Percentiles rank a stretch among this genome's conserved stretches.
Conservation (phyloP, 441 rosid genomes). For the Iberis amara region DNA sequence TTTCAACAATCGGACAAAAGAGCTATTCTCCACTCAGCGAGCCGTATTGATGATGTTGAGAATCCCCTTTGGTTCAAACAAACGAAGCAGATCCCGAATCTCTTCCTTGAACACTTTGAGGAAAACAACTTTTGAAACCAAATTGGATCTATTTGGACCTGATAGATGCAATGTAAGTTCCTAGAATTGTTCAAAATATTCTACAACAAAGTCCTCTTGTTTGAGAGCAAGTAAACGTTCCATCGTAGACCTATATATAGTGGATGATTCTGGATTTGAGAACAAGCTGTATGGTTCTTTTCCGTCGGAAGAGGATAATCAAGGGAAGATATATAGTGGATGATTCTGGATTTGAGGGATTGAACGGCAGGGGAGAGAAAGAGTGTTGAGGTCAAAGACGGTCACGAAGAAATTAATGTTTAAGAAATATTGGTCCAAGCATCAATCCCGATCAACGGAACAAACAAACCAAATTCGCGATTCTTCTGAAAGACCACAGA, state of each 20-base stretch:
- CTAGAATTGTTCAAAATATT: slow-evolving; percentile 17
- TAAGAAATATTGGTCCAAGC: no score
- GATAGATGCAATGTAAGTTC: slow-evolving; percentile 13
- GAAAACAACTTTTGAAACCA: background rate
- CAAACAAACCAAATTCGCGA: no score
- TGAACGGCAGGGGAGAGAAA: no score
- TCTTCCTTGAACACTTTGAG: slow-evolving; percentile 10
- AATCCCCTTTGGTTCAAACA: slow-evolving; percentile 17
- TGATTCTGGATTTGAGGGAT: no score
- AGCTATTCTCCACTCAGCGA: slow-evolving; percentile 15
- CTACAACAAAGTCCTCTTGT: slow-evolving; percentile 14
- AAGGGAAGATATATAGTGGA: no score
- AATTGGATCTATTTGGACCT: background rate
- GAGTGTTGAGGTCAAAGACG: no score
- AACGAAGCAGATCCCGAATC: slow-evolving; percentile 5
- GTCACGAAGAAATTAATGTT: no score
- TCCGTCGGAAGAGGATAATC: no score
- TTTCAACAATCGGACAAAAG: background rate
- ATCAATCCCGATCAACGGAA: no score
- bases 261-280: no score
- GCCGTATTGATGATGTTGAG: background rate
- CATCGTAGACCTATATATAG: background rate
- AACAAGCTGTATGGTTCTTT: no score
- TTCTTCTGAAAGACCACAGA: no score
- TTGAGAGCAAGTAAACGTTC: slow-evolving; percentile 5